Evolutionary conservation across 208 protist genomes (phyloP).

Genomic region (Trypanosoma caninum): DNA sequence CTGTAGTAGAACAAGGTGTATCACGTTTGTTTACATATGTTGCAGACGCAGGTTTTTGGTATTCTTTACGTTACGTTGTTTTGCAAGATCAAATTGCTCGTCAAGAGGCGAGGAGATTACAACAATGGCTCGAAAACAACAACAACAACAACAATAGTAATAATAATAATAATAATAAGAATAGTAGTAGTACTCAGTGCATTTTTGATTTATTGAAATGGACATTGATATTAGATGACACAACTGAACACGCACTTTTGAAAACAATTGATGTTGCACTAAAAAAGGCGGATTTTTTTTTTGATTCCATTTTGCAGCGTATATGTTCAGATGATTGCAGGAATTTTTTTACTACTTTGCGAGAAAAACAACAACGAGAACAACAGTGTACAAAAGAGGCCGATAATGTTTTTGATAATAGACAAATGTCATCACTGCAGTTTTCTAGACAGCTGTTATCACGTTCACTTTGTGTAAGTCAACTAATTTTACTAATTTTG

Average conservation of each 20-base stretch:
- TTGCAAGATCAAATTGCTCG: constrained; percentile 9
- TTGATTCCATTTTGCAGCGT: constrained; percentile 10
- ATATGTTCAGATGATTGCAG: background rate
- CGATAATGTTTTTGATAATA: background rate
- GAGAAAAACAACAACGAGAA: background rate
- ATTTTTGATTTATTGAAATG: constrained; percentile 18
- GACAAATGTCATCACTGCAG: background rate
- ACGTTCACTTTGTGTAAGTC: constrained; percentile 13
- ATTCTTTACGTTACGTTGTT: background rate
- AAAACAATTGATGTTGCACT: constrained; percentile 3
- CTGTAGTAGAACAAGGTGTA: background rate
- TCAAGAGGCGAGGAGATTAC: background rate
- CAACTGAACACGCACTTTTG: constrained; percentile 19
- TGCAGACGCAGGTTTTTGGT: constrained; percentile 6
- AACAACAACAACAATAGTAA: background rate
- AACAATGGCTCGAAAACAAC: background rate
- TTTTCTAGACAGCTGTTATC: constrained; percentile 1
- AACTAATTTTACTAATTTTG: background rate
- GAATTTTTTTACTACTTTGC: background rate
- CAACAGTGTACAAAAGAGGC: background rate
- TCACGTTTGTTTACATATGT: constrained; percentile 7
- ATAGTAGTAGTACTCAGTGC: too few relatives aligned
- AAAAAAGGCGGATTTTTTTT: constrained; percentile 9
- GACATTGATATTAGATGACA: background rate
- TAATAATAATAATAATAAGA: too few relatives aligned